Conservation (phyloP, 768 basidiomycete genomes). For the Nidularia pulvinata region DNA sequence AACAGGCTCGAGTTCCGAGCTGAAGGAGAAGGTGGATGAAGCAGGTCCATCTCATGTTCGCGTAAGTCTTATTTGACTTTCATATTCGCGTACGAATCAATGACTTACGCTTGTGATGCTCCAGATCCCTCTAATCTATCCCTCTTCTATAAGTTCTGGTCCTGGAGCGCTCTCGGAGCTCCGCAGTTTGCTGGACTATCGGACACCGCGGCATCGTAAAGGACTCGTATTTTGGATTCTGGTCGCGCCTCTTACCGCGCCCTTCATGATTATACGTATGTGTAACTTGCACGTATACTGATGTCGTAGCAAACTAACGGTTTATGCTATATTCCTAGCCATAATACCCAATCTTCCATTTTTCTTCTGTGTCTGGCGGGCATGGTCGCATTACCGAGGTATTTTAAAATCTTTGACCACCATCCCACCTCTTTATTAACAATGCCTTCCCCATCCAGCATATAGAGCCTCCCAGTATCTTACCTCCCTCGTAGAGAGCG, state of each 20-base stretch:
- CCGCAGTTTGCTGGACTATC: constrained; percentile 43
- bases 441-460: constrained; percentile 31
- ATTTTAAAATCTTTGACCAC: too few species aligned
- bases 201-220: constrained; percentile 63
- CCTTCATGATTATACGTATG: constrained; percentile 78
- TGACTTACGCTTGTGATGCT: neutral
- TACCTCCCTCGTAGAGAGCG: constrained; percentile 52
- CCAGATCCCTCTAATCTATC: constrained; percentile 70
- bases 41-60: constrained; percentile 5
- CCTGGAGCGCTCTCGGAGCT: constrained; percentile 44
- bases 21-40: constrained; percentile 14
- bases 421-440: too few species aligned
- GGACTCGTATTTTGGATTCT: constrained; percentile 69
- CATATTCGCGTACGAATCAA: neutral
- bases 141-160: constrained; percentile 37
- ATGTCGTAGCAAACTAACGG: neutral
- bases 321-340: constrained; percentile 34
- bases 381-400: constrained; percentile 88
- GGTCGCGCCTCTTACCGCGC: constrained; percentile 71
- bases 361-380: constrained; percentile 84
- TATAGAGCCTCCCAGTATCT: constrained; percentile 74
- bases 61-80: neutral
- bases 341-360: constrained; percentile 84
- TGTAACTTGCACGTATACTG: constrained; percentile 5
- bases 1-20: constrained; percentile 16